Base-by-base conservation (phyloP, 768 basidiomycete species). In the Cystofilobasidium capitatum region DNA sequence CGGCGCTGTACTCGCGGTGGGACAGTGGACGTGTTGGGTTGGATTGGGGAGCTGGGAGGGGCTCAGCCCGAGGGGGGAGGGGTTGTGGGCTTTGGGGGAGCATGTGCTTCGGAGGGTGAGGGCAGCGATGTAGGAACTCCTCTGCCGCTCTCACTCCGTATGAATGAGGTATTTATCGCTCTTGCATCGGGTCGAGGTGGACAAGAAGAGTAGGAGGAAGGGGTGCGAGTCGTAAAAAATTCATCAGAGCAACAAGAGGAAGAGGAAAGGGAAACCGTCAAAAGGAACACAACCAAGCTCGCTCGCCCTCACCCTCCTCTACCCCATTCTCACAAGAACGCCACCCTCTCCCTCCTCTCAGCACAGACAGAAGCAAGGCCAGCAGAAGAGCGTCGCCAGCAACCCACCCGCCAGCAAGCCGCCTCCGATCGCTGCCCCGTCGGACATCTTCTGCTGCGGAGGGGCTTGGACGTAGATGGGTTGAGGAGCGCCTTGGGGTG, bases 1-100 rank as follows among this genome's bases (percentile, higher is more conserved):
- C 14, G 65, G 65, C 22, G 35, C 58, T 6, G 24, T 31, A 0
- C 57, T 59, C 22, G 65, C 58, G 3, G 14, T 36, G 10, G 58
- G 42, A 13, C 65, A 66, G 26, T 60, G 45, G 33, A 20, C 45
- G n/a, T 33, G 37, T 1, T 66, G 65, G 65, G 14, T 35, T 13
- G 65, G 65, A 3, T n/a, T 42, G 31, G n/a, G 47, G 13, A 31
- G 29, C 16, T 55, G 51, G 51, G 51, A 55, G 31, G 51, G 51
- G 14, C 29, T 55, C 29, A 14, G 2, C 29, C 51, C 51, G 4
- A 22, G 4, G 7, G 26, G 7, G 17, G 51, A 55, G 51, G 51
- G 51, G 16, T 26, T 26, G 29, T 55, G 51, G 51, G 51, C 51
- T 17, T 20, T 55, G 14, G 29, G 7, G 1, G 51, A 55, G 31